These are phyloP conservation scores for Tolypocladium endophyticum DNA, from an alignment of 2,329 filamentous ascomycete genomes.

Conservation along the genomic window DNA sequence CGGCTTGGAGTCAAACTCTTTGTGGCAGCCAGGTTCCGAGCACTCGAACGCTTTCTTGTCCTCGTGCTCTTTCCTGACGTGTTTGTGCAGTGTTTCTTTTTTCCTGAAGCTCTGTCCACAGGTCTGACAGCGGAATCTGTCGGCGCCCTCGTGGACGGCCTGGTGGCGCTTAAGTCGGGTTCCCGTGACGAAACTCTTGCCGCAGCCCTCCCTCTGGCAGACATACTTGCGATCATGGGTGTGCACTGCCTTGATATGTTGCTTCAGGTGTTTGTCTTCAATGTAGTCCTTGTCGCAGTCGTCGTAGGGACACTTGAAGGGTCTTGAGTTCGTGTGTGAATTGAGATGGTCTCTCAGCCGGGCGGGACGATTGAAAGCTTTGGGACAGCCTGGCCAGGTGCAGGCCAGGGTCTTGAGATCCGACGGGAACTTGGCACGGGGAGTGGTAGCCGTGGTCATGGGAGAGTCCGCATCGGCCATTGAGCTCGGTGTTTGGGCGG, in stretches of 20 bases:
- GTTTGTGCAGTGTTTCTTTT: constrained; percentile 73
- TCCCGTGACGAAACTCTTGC: constrained; percentile 71
- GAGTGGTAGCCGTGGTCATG: constrained; percentile 24
- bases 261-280: constrained; percentile 74
- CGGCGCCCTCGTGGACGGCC: constrained; percentile 62
- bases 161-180: constrained; percentile 69
- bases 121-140: constrained; percentile 63
- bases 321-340: constrained; percentile 76
- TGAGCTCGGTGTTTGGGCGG: constrained; percentile 21
- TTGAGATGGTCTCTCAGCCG: constrained; percentile 70
- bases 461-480: constrained; percentile 19
- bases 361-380: constrained; percentile 80
- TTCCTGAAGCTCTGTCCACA: constrained; percentile 79
- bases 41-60: constrained; percentile 64
- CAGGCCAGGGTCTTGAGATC: constrained; percentile 71
- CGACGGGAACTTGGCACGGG: constrained; percentile 49
- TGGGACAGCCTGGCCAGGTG: constrained; percentile 61
- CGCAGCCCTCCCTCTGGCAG: constrained; percentile 64
- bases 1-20: constrained; percentile 62
- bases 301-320: constrained; percentile 60
- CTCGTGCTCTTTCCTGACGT: constrained; percentile 69
- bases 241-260: constrained; percentile 78
- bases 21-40: constrained; percentile 46
- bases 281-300: constrained; percentile 77
- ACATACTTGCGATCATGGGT: constrained; percentile 57